These are phyloP conservation scores for Chlamydomonas sphaeroides DNA, from an alignment of 139 green algal species.

Conservation along the genomic window DNA sequence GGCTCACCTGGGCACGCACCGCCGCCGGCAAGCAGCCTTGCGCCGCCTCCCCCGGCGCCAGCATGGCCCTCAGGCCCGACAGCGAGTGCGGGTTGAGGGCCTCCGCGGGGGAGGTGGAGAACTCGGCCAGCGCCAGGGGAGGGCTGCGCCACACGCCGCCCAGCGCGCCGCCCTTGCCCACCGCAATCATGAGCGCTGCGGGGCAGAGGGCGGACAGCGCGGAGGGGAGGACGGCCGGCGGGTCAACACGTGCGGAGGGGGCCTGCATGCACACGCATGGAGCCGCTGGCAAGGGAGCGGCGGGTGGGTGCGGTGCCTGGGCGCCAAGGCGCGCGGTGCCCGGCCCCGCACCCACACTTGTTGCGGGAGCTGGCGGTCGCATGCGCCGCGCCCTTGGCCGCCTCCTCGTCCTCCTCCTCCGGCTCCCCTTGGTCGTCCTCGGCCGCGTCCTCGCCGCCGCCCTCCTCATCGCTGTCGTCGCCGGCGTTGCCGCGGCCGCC, in stretches of 20 bases:
- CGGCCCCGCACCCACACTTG: no score
- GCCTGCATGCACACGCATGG: no score
- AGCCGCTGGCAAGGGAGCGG: no score
- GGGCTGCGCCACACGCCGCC: slow-evolving; percentile 58
- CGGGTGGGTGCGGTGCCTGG: no score
- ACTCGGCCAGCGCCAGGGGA: slow-evolving; percentile 53
- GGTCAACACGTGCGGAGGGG: background rate
- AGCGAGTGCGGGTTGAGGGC: slow-evolving; percentile 38
- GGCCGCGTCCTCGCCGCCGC: background rate
- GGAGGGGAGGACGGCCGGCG: background rate
- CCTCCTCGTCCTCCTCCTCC: slow-evolving; percentile 2
- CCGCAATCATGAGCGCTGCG: slow-evolving; percentile 42
- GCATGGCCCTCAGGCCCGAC: slow-evolving; percentile 34
- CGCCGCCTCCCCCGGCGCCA: slow-evolving; percentile 13
- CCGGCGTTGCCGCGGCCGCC: background rate
- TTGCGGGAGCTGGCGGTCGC: no score
- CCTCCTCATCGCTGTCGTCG: background rate
- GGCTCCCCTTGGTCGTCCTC: background rate
- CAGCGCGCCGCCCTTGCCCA: slow-evolving; percentile 44
- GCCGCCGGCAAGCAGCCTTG: slow-evolving; percentile 25
- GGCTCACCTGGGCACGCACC: slow-evolving; percentile 41
- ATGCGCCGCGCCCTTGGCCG: background rate
- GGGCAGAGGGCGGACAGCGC: background rate
- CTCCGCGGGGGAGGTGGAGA: slow-evolving; percentile 50
- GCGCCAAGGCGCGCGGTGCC: no score